phyloP scores from a whole-genome alignment of 1,284 basidiomycete genomes.

The Leucoagaricus sp. region DNA sequence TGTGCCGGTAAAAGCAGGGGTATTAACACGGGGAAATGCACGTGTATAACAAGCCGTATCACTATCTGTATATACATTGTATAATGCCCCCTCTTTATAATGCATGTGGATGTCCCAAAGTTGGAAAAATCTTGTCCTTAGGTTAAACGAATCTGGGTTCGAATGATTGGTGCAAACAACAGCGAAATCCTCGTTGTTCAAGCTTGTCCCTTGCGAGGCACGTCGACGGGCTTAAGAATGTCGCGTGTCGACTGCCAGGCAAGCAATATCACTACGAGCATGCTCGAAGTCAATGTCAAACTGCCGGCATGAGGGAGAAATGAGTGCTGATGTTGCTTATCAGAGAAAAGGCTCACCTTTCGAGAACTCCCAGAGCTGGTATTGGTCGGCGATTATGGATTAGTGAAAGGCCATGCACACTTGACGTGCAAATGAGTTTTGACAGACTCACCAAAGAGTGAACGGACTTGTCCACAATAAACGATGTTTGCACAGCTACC shows the following conservation, averaged over 20 bases:
- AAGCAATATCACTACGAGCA: constrained; percentile 46
- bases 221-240: constrained; percentile 20
- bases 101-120: no score
- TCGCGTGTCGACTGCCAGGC: constrained; percentile 48
- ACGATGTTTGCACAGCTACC: constrained; percentile 42
- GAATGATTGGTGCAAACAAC: neutral
- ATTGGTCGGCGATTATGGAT: neutral
- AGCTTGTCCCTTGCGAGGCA: constrained; percentile 16
- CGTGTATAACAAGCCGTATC: no score
- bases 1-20: neutral
- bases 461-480: constrained; percentile 56
- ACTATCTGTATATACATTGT: no score
- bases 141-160: neutral
- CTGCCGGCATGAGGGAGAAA: constrained; percentile 29
- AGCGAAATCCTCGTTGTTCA: neutral
- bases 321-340: neutral
- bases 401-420: neutral
- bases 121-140: no score
- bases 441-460: constrained; percentile 45
- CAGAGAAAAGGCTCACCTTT: constrained; percentile 12
- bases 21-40: no score
- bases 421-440: neutral
- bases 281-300: constrained; percentile 44
- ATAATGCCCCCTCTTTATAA: no score
- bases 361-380: constrained; percentile 13